A percentile compares a stretch with the other conserved stretches of the same genome.
Evolutionary conservation across 352 stramenopile species (phyloP).

Genomic region (Globisporangium viniferum): DNA sequence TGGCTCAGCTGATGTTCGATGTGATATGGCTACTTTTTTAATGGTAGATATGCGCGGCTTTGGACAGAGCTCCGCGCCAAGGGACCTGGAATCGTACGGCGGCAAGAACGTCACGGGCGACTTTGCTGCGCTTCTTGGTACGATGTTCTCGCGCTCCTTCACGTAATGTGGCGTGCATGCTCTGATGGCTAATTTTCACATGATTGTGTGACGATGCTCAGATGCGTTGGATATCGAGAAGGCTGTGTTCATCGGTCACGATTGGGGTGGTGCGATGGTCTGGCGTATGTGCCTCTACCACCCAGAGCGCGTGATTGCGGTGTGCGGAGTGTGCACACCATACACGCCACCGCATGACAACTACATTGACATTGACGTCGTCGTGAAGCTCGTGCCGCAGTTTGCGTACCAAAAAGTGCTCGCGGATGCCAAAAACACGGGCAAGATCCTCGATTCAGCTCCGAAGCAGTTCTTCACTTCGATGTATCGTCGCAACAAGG

Average conservation of each 20-base stretch:
- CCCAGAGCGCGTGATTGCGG: constrained; percentile 43
- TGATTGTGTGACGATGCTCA: constrained; percentile 13
- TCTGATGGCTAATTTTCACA: neutral
- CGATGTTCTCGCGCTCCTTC: neutral
- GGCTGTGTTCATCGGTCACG: constrained; percentile 64
- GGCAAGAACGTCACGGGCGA: constrained; percentile 57
- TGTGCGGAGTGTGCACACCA: constrained; percentile 63
- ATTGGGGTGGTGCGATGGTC: constrained; percentile 51
- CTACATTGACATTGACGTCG: constrained; percentile 37
- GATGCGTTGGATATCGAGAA: constrained; percentile 63
- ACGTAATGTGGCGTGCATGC: neutral
- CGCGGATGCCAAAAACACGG: constrained; percentile 35
- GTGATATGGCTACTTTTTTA: constrained; percentile 3
- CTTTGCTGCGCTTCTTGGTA: constrained; percentile 47
- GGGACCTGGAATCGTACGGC: constrained; percentile 46
- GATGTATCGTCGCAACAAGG: constrained; percentile 44
- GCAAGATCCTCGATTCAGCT: constrained; percentile 33
- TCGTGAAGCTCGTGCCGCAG: constrained; percentile 44
- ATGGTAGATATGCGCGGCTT: constrained; percentile 55
- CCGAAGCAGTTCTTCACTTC: constrained; percentile 48
- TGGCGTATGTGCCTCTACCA: constrained; percentile 61
- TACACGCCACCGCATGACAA: constrained; percentile 44
- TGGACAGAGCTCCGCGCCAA: constrained; percentile 48
- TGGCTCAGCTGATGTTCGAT: neutral
- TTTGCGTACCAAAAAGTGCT: constrained; percentile 72